A percentile compares a stretch with the other conserved stretches of the same genome.
These are phyloP conservation scores for Ploettnerulaceae sp. DNA, from an alignment of 2,329 filamentous ascomycete species.

Conservation along the genomic window DNA sequence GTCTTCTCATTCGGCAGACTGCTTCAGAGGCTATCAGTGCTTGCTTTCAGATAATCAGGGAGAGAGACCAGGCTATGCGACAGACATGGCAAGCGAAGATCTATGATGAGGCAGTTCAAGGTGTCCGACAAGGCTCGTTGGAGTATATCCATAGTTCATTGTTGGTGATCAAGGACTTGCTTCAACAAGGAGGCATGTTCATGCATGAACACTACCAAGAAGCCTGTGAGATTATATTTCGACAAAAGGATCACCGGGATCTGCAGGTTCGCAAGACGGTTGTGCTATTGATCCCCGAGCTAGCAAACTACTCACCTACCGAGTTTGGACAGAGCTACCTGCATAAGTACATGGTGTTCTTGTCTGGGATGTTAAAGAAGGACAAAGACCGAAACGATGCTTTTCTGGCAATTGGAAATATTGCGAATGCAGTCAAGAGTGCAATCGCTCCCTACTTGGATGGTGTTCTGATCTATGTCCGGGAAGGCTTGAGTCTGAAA, in stretches of 20 bases:
- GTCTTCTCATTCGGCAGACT: constrained; percentile 86
- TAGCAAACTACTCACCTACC: constrained; percentile 86
- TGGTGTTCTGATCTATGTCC: constrained; percentile 86
- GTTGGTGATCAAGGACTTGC: constrained; percentile 84
- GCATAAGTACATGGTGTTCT: constrained; percentile 94
- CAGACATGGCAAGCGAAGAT: constrained; percentile 86
- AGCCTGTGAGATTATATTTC: constrained; percentile 86
- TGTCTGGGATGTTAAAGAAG: constrained; percentile 89
- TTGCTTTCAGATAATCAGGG: constrained; percentile 92
- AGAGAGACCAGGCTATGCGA: constrained; percentile 84
- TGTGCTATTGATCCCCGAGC: constrained; percentile 82
- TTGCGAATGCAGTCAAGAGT: constrained; percentile 93
- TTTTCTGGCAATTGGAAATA: constrained; percentile 92
- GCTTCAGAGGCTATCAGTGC: constrained; percentile 91
- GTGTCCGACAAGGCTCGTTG: constrained; percentile 73
- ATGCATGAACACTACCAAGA: constrained; percentile 95
- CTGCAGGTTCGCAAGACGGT: constrained; percentile 83
- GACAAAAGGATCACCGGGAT: constrained; percentile 90
- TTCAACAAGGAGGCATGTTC: constrained; percentile 96
- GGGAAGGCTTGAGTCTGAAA: constrained; percentile 81
- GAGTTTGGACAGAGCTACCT: constrained; percentile 86
- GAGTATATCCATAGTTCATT: constrained; percentile 94
- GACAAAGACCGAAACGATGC: constrained; percentile 92
- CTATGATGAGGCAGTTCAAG: constrained; percentile 76
- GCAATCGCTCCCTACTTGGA: constrained; percentile 94